Conservation (phyloP, 2,329 filamentous ascomycete genomes). For the Aspergillus calidoustus region DNA sequence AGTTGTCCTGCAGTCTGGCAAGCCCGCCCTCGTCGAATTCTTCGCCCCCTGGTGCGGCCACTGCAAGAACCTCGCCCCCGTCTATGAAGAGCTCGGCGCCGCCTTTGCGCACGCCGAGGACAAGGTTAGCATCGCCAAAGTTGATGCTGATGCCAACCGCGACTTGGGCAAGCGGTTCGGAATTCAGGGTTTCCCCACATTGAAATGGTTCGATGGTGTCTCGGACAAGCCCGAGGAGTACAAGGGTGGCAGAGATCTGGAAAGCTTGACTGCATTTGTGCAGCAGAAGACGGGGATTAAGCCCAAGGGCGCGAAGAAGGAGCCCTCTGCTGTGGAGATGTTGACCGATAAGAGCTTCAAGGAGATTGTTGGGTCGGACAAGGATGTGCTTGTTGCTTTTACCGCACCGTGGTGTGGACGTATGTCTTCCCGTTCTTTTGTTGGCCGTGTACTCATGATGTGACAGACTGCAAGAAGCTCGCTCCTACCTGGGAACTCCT, state of each 20-base stretch:
- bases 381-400: conserved; percentile 92
- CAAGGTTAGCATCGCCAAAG: conserved; percentile 88
- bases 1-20: conserved; percentile 86
- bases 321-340: conserved; percentile 76
- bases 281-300: conserved; percentile 84
- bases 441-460: conserved; percentile 4
- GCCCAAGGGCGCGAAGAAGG: conserved; percentile 65
- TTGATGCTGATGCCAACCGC: conserved; percentile 91
- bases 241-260: conserved; percentile 82
- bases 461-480: conserved; percentile 90
- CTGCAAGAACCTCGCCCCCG: conserved; percentile 95
- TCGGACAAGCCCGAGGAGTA: conserved; percentile 85
- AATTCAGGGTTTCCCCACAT: conserved; percentile 91
- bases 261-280: conserved; percentile 80
- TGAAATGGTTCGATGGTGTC: conserved; percentile 98
- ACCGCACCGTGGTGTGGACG: conserved; percentile 98
- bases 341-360: conserved; percentile 81
- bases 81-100: conserved; percentile 87
- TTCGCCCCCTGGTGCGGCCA: conserved; percentile 99
- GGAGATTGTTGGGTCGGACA: conserved; percentile 76
- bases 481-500: conserved; percentile 89
- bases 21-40: conserved; percentile 96
- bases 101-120: conserved; percentile 74
- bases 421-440: conserved; percentile 58
- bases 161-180: conserved; percentile 82